Base-by-base conservation (phyloP, 2,329 filamentous ascomycete species). In the Fusarium sp. region DNA sequence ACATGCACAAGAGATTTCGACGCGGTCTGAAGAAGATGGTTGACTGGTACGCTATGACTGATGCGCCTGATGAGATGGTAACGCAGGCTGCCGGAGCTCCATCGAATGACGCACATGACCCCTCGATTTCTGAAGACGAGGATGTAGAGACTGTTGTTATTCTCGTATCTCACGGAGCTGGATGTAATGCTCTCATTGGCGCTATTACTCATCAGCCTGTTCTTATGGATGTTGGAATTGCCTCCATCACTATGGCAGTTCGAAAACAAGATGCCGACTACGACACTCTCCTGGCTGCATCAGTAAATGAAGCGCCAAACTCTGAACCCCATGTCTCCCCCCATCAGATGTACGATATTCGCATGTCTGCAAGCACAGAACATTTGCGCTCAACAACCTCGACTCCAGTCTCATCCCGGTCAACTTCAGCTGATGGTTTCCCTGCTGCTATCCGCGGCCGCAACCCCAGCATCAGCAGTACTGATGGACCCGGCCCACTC, bases 171-270 rank as follows among this genome's bases (percentile, higher is more conserved):
- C 96, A 99, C 79, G 95, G 95, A 29, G 96, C 96, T 19, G 96
- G 96, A 42, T 97, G 95, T 82, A 99, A 99, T 83, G 96, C 96
- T 5, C 83, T 99, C 48, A 95, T 99, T 70, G 94, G 95, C 18
- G 94, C 94, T 31, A 89, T 99, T 72, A 97, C 95, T 1, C 93
- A 95, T 67, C 93, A 97, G 77, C 95, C 96, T 0, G 94, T 97
- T 0, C 86, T 99, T 19, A 90, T 97, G 77, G 95, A 98, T 78
- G 92, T 98, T 21, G 92, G 92, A 33, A 93, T 97, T 83, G 93
- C 95, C 2, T 97, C 95, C 7, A 86, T 99, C 54, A 98, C 95
- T 3, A 93, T 98, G 91, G 95, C 95, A 9, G 87, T 91, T 21
- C 87, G 91, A 55, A 91, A 90, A 66, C 82, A 84, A 1, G 81